These are phyloP conservation scores for Russula sp. DNA, from an alignment of 768 basidiomycete genomes.

Conservation along the genomic window DNA sequence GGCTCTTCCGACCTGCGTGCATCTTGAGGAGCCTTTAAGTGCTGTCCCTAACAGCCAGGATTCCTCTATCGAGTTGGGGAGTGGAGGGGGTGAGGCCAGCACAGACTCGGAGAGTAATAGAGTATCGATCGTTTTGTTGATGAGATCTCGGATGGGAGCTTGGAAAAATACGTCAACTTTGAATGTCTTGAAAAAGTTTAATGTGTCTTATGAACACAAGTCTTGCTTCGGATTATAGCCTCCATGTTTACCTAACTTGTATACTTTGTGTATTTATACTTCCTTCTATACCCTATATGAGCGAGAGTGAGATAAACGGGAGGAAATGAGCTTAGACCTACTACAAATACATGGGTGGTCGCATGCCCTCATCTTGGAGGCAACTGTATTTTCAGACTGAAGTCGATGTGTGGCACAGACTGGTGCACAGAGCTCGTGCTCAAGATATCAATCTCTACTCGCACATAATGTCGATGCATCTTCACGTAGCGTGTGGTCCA, in stretches of 20 bases:
- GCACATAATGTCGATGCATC: slow-evolving; percentile 36
- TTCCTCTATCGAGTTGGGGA: not conserved
- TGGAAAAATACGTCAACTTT: not conserved
- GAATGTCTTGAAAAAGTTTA: not conserved
- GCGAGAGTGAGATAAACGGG: not conserved
- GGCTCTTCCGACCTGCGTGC: too few species aligned
- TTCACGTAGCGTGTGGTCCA: slow-evolving; percentile 5
- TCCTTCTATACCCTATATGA: not conserved
- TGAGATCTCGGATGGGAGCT: not conserved
- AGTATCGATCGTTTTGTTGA: not conserved
- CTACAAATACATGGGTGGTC: not conserved
- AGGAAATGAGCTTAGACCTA: not conserved
- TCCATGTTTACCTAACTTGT: not conserved
- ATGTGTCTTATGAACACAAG: not conserved
- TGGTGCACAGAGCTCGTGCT: slow-evolving; percentile 91
- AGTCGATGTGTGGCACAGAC: slow-evolving; percentile 61
- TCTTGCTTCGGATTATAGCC: not conserved
- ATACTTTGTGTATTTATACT: not conserved
- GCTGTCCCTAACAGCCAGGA: not conserved
- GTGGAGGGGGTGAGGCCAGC: not conserved
- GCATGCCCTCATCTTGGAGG: not conserved
- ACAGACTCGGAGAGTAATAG: too few species aligned
- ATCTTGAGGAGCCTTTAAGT: too few species aligned
- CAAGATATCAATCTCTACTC: slow-evolving; percentile 81
- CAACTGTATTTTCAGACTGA: slow-evolving; percentile 57